Base-by-base conservation (phyloP, 805 yeast species). In the Grigorovia transvaalensis region DNA sequence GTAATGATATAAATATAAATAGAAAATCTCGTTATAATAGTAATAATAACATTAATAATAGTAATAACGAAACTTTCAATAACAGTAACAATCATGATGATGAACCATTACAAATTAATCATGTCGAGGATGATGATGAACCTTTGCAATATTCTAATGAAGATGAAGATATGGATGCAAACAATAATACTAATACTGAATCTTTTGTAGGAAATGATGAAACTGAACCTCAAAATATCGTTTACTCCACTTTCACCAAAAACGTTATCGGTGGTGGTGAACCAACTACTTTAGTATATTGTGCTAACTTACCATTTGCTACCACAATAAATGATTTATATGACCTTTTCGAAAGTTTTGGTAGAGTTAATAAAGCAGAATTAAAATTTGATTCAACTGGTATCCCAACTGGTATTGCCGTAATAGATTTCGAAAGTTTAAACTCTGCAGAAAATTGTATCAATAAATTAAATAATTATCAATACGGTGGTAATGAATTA, bases 321-420 rank as follows among this genome's bases (percentile, higher is more conserved):
- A 90, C 97, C 17, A 79, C 89, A 33, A 81, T 82, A 57, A 82
- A 83, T 53, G 97, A 91, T 68, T 76, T 91, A 58, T 79, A 75
- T 57, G 96, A 90, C 59, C 75, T 91, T 54, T 90, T 90, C 66
- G 91, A 84, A 65, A 84, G 91, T 45, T 78, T 89, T 50, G 96
- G 96, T 30, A 71, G 78, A 49, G 88, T 91, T 30, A 71, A 69
- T 44, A 76, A 75, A 45, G 96, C 96, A 29, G 95, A 87, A 66
- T 75, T 91, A 54, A 87, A 82, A 64, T 79, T 68, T 60, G 77
- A 77, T 56, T 64, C 74, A 4, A 70, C 70, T 38, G 95, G 93
- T 40, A 76, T 82, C 61, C 81, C 95, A 27, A 74, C 84, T 3
- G 97, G 97, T 41, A 71, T 75, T 57, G 97, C 95, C 15, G 90